Evolutionary conservation across 805 yeast species (phyloP).

Genomic region (Kuraishia hungarica): DNA sequence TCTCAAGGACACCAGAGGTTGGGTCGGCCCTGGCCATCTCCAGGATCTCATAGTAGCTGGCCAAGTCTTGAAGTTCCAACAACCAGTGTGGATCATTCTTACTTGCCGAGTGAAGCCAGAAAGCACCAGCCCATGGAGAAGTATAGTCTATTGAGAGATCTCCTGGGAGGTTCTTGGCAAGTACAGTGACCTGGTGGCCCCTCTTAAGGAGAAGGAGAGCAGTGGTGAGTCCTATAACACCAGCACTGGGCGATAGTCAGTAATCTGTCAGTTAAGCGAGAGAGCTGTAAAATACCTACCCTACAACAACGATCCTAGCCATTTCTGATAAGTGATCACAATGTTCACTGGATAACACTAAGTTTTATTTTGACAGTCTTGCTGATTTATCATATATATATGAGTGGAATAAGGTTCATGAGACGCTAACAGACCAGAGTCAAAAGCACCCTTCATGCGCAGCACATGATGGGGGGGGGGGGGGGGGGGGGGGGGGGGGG

Average conservation of each 20-base stretch:
- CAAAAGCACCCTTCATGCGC: background rate
- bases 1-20: constrained; percentile 27
- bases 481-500: too few relatives aligned
- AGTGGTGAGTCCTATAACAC: constrained; percentile 48
- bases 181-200: constrained; percentile 32
- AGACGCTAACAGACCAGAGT: background rate
- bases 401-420: background rate
- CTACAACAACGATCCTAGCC: constrained; percentile 17
- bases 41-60: constrained; percentile 27
- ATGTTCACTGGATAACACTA: too few relatives aligned
- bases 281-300: constrained; percentile 5
- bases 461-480: too few relatives aligned
- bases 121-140: constrained; percentile 44
- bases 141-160: constrained; percentile 31
- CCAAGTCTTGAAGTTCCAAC: constrained; percentile 25
- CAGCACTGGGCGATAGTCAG: constrained; percentile 32
- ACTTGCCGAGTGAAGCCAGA: constrained; percentile 34
- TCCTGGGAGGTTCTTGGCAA: constrained; percentile 34
- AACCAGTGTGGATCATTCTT: constrained; percentile 17
- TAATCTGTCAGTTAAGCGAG: constrained; percentile 21
- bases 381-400: too few relatives aligned
- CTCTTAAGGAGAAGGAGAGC: constrained; percentile 38
- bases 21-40: constrained; percentile 29
- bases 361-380: too few relatives aligned
- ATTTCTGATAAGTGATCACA: constrained; percentile 3